Evolutionary conservation across 108 stramenopile species (phyloP).

Genomic region (Skeletonema costatum): DNA sequence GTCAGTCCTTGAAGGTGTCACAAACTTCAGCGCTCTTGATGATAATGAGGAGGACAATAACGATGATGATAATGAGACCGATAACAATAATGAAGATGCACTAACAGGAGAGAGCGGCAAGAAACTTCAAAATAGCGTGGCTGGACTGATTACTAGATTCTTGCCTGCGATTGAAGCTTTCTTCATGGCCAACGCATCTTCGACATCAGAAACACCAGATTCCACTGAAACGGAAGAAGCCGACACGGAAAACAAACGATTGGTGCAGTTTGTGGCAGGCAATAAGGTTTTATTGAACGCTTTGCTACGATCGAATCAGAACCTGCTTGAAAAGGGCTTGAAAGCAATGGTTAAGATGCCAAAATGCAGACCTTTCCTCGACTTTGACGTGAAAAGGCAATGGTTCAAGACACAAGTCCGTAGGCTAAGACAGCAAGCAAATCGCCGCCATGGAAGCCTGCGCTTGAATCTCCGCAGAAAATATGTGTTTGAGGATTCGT

Average conservation of each 20-base stretch:
- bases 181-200: conserved; percentile 88
- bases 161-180: conserved; percentile 95
- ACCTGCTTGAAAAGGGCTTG: conserved; percentile 88
- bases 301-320: conserved; percentile 83
- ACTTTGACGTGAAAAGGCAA: conserved; percentile 95
- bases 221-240: conserved; percentile 20
- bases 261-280: conserved; percentile 84
- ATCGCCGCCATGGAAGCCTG: conserved; percentile 85
- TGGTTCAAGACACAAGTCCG: conserved; percentile 89
- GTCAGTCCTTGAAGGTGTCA: conserved; percentile 88
- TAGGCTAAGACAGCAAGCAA: conserved; percentile 84
- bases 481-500: conserved; percentile 96
- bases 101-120: conserved; percentile 21
- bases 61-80: conserved; percentile 36
- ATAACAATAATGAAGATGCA: conserved; percentile 41
- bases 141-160: conserved; percentile 88
- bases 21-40: conserved; percentile 61
- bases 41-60: conserved; percentile 45
- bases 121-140: conserved; percentile 86
- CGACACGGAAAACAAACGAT: conserved; percentile 35
- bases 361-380: conserved; percentile 80
- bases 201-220: conserved; percentile 29
- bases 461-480: conserved; percentile 86
- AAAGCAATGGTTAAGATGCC: conserved; percentile 85
- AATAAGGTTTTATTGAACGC: conserved; percentile 94